Evolutionary conservation across 225 moss, liverwort and hornwort genomes (phyloP).

Genomic region (Antitrichia curtipendula): DNA sequence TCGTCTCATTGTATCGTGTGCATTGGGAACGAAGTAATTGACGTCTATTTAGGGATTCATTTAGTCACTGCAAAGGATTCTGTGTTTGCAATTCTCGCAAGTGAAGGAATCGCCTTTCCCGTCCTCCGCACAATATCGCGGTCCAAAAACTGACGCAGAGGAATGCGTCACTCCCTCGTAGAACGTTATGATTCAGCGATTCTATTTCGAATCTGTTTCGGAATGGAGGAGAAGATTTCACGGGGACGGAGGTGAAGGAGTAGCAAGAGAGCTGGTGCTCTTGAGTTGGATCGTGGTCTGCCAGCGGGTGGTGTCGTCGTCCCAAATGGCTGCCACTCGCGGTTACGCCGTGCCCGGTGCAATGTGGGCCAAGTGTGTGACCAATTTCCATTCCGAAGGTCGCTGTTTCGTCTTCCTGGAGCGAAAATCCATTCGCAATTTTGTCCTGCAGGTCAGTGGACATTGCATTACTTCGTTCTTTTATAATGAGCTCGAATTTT

Average conservation of each 20-base stretch:
- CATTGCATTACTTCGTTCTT: background rate
- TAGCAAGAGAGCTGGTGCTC: background rate
- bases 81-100: background rate
- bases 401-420: slow-evolving; percentile 23
- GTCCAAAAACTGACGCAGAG: background rate
- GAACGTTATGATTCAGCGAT: background rate
- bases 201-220: background rate
- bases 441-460: slow-evolving; percentile 24
- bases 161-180: background rate
- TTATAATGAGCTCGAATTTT: background rate
- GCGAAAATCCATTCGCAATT: background rate
- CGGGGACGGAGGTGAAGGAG: background rate
- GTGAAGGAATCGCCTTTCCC: background rate
- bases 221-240: background rate
- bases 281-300: slow-evolving; percentile 20
- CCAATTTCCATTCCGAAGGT: background rate
- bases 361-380: slow-evolving; percentile 1
- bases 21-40: no score
- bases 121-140: background rate
- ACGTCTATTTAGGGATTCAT: no score
- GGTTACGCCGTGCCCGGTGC: background rate
- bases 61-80: background rate
- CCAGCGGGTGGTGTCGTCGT: background rate
- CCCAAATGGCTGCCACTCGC: background rate
- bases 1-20: no score